Evolutionary conservation across 2,329 filamentous ascomycete genomes (phyloP), one percentile per base, ranked within the genome.

Genomic region (Ophiocordyceps australis): DNA sequence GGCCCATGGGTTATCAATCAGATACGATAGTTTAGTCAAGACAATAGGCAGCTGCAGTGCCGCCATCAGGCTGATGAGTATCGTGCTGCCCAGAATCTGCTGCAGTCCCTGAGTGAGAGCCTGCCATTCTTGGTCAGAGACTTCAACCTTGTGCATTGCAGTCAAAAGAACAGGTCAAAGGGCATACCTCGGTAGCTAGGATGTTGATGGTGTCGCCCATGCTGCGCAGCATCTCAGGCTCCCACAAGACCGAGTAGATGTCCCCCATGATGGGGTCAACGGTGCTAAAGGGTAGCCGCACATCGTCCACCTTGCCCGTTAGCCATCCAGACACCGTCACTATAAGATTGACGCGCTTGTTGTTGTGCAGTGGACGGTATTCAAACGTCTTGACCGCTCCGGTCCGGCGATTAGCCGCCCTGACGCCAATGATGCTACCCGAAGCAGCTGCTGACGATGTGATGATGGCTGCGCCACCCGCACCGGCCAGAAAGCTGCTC

Each of bases 161-260:
- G 9, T 17, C 11, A 14, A 14, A 7, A n/a, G 14, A 12, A 20
- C 6, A 10, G 17, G 16, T 21, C 9, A 10, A 7, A 9, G 16
- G 19, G 68, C 65, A 52, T 52, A 86, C 81, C 70, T 98, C 89
- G 18, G 89, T 98, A 30, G 89, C 89, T 35, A 98, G 59, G 51
- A 98, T 95, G 41, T 94, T 94, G 42, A 98, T 95, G 23, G 89
- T 98, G 46, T 89, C 81, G 66, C 89, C 89, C 75, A 94, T 98
- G 50, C 82, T 93, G 39, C 73, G 76, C 44, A 98, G 65, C 85
- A 98, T 92, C 45, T 98, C 89, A 4, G 89, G 91, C 49, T 98
- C 89, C 85, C 89, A 98, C 30, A 91, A 60, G 9, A 98, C 75
- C 1, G 86, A 94, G 54, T 98, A 98, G 11, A 98, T 74, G 45